These are phyloP conservation scores for Thraustochytrium striatum DNA, from an alignment of 352 stramenopile species.

Conservation along the genomic window DNA sequence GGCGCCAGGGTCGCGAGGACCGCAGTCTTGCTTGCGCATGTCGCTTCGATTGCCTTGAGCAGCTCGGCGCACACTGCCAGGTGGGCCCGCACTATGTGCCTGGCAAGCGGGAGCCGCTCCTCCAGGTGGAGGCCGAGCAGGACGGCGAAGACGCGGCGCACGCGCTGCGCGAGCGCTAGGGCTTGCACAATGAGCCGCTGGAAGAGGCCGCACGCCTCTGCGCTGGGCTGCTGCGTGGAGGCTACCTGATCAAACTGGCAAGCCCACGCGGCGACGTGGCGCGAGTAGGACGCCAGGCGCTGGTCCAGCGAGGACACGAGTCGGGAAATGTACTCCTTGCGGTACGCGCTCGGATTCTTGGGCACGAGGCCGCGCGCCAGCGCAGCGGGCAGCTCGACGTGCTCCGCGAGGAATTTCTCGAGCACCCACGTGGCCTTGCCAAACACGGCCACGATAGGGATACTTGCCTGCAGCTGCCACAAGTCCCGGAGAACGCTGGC, in stretches of 20 bases:
- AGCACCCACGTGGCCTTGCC: constrained; percentile 64
- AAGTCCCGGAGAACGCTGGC: constrained; percentile 78
- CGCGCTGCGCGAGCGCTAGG: constrained; percentile 33
- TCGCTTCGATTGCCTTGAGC: constrained; percentile 19
- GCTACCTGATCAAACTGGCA: too few species aligned
- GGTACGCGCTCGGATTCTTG: constrained; percentile 68
- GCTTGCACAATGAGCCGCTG: constrained; percentile 47
- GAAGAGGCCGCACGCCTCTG: neutral
- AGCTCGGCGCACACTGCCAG: constrained; percentile 6
- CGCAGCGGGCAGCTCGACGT: constrained; percentile 61
- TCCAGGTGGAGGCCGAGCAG: neutral
- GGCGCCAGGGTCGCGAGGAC: neutral
- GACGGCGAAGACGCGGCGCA: constrained; percentile 2
- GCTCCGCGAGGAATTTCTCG: constrained; percentile 75
- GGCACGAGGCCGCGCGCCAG: constrained; percentile 74
- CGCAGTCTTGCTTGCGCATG: neutral
- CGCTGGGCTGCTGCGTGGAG: neutral
- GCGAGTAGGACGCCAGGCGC: constrained; percentile 25
- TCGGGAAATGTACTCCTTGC: constrained; percentile 42
- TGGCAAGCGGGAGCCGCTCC: neutral
- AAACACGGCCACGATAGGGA: constrained; percentile 66
- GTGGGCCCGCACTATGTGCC: neutral
- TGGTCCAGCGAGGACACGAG: neutral
- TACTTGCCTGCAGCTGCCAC: constrained; percentile 76
- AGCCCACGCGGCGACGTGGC: constrained; percentile 18